Evolutionary conservation across 1,284 basidiomycete species (phyloP), one percentile per base, ranked within the genome.

Genomic region (Puccinia novopanici): DNA sequence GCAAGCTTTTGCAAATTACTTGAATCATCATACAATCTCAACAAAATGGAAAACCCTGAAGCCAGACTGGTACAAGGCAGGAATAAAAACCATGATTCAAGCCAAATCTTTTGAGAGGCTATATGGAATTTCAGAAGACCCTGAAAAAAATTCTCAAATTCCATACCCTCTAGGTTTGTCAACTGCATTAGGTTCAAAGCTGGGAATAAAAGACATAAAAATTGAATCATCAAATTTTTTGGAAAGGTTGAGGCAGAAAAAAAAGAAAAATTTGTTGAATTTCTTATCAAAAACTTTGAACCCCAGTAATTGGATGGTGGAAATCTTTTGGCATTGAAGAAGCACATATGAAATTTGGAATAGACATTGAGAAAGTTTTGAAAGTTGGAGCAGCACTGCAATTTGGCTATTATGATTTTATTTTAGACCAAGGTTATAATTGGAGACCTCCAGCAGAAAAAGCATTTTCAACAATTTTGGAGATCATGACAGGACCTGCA

Each of bases 351-450:
- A 24, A 40, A 6, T 63, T 22, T 63, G 59, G 59, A 40, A 40
- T 63, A 40, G 34, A 63, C 17, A 37, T 63, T 30, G 22, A 40
- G 34, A 40, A 4, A 63, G 59, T 63, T 22, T 63, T 63, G 34
- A 63, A 63, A 40, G 34, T 63, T 63, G 59, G 59, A 63, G 59
- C 37, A 30, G 59, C 59, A 40, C 59, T 63, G 3, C 59, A 63
- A 40, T 40, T 63, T 3, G 59, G 59, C 13, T 63, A 30, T 70
- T 24, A 24, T 27, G 22, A 24, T 34, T 37, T 24, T 22, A 17
- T 24, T 10, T 17, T 24, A 40, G 50, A 70, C 3, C 68, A 37
- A 24, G 37, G 65, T 68, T 40, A 22, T 40, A 45, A 6, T 45
- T 6, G 45, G 15, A 45, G 45, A 45, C 6, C 15, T 6, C 6